phyloP scores from a whole-genome alignment of 331 rosid genomes.

The Malus hybrid region DNA sequence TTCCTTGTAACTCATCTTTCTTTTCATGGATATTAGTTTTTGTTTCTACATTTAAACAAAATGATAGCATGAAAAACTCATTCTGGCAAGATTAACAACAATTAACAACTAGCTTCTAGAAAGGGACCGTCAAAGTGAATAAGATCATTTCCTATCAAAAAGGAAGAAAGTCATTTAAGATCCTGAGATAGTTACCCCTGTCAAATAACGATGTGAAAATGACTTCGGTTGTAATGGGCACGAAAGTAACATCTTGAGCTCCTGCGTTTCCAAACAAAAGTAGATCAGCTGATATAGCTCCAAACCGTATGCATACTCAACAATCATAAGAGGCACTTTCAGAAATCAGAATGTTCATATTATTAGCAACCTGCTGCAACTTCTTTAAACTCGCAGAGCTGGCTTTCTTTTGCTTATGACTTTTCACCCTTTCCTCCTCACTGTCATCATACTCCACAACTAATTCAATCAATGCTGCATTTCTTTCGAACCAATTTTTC shows the following conservation, averaged over 20 bases:
- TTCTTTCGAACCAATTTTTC: constrained; percentile 80
- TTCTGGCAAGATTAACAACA: neutral
- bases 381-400: constrained; percentile 56
- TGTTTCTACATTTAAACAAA: neutral
- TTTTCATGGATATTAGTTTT: neutral
- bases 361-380: constrained; percentile 56
- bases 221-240: constrained; percentile 75
- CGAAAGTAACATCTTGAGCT: constrained; percentile 63
- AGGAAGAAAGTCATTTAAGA: neutral
- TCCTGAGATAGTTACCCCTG: constrained; percentile 59
- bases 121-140: neutral
- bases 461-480: constrained; percentile 69
- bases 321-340: neutral
- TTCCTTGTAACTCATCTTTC: neutral
- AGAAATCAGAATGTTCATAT: neutral
- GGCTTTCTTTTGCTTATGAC: constrained; percentile 54
- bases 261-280: constrained; percentile 37
- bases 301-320: neutral
- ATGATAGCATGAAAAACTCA: neutral
- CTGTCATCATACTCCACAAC: constrained; percentile 56
- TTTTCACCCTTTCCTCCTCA: constrained; percentile 74
- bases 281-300: neutral
- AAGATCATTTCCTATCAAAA: neutral
- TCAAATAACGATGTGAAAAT: constrained; percentile 79
- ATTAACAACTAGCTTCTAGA: neutral